Evolutionary conservation across 805 yeast genomes (phyloP), one percentile per base, ranked within the genome.

Genomic region (Metschnikowia aberdeeniae): DNA sequence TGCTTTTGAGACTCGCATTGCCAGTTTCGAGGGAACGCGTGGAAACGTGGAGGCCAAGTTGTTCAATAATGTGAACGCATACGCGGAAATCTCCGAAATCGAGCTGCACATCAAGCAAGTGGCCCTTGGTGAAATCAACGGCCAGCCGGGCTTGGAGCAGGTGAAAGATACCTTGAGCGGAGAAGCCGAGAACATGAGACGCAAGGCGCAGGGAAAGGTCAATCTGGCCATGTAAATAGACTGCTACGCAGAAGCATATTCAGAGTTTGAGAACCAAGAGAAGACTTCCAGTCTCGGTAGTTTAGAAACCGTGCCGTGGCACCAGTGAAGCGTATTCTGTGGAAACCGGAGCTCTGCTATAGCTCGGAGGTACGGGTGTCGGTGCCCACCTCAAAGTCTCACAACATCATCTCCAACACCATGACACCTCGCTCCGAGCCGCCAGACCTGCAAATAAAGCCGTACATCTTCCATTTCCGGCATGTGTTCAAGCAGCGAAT

Each of bases 1-100:
- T 44, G 82, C 88, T 40, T 78, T 83, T 53, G 75, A 73, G 53
- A 63, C 66, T 46, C 50, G 50, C 40, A 50, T 59, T 19, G 67
- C 65, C 44, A 66, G 61, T 34, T 70, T 67, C 44, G 73, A 67
- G 46, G 52, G 58, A 40, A 57, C 62, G 30, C 66, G 63, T 52
- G 52, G 63, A 36, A 56, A 62, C 40, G 60, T 69, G 34, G 69
- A 63, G 48, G 62, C 66, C 50, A 70, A 67, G 58, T 59, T 70
- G 42, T 56, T 59, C 9, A 67, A 71, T 8, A 53, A 53, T 38
- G 55, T 60, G 14, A 59, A 60, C 51, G 57, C 64, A 26, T 61
- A 55, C 44, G 59, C 68, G 40, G 58, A 57, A 32, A 52, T 58
- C 28, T 58, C 62, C 36, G 52, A 47, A 28, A 67, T 61, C 48